These are phyloP conservation scores for Penicillium verrucosum DNA, from an alignment of 2,329 filamentous ascomycete genomes.

Conservation along the genomic window DNA sequence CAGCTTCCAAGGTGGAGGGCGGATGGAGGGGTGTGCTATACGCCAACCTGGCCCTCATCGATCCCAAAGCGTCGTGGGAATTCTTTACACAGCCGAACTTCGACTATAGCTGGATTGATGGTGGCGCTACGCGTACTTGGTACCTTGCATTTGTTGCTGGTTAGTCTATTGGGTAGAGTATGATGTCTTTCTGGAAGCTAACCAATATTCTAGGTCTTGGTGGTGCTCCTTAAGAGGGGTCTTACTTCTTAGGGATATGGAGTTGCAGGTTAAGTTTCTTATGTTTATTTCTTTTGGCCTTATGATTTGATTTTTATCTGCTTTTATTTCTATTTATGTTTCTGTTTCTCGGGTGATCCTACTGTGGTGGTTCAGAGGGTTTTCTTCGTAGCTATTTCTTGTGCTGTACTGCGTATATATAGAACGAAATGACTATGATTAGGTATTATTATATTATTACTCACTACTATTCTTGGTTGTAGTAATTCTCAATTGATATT, in stretches of 20 bases:
- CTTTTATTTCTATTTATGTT: not conserved
- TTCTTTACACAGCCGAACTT: slow-evolving; percentile 71
- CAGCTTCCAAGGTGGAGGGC: slow-evolving; percentile 55
- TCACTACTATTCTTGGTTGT: too few relatives aligned
- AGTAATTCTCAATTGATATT: not conserved
- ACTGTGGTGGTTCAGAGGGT: not conserved
- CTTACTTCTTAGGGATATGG: not conserved
- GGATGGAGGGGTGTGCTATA: slow-evolving; percentile 86
- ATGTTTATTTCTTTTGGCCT: not conserved
- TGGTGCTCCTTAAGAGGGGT: not conserved
- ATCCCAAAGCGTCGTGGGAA: slow-evolving; percentile 65
- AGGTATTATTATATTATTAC: not conserved
- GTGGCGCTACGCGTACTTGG: slow-evolving; percentile 80
- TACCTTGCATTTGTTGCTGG: slow-evolving; percentile 76
- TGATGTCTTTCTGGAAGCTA: not conserved
- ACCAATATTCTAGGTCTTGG: slow-evolving; percentile 7
- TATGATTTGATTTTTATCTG: not conserved
- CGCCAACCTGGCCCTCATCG: slow-evolving; percentile 74
- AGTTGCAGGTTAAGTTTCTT: not conserved
- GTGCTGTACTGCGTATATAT: not conserved
- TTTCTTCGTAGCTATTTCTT: not conserved
- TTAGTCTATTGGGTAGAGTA: slow-evolving; percentile 30
- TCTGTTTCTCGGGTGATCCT: not conserved
- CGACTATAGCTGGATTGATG: slow-evolving; percentile 64
- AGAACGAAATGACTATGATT: not conserved